A percentile compares a stretch with the other conserved stretches of the same genome.
Evolutionary conservation across 768 basidiomycete genomes (phyloP).

Genomic region (Mycena indigotica): DNA sequence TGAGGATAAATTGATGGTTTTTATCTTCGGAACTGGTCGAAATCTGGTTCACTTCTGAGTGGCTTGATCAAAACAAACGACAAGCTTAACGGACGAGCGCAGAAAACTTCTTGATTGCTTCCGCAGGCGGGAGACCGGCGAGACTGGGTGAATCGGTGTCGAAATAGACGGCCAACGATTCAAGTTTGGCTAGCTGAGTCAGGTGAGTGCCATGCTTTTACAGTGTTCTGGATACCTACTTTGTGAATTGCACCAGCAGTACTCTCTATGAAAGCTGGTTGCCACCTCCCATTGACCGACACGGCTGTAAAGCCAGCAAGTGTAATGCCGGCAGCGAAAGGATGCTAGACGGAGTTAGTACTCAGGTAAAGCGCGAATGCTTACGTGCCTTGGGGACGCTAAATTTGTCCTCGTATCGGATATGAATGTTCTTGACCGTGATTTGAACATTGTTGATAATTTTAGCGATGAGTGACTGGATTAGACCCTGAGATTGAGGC

Average conservation of each 20-base stretch:
- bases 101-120: conserved; percentile 73
- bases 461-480: conserved; percentile 82
- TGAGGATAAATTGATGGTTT: conserved; percentile 90
- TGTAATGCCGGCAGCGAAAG: conserved; percentile 90
- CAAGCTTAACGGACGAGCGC: conserved; percentile 55
- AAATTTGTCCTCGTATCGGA: conserved; percentile 93
- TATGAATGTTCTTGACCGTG: conserved; percentile 92
- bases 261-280: conserved; percentile 90
- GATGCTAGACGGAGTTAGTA: conserved; percentile 61
- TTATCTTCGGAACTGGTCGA: conserved; percentile 49
- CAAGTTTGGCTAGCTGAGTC: conserved; percentile 75
- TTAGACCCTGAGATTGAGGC: conserved; percentile 80
- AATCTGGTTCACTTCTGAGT: conserved; percentile 36
- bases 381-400: conserved; percentile 86
- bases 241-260: conserved; percentile 88
- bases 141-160: conserved; percentile 89
- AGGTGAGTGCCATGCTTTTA: conserved; percentile 6
- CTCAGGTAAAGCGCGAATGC: background rate
- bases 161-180: conserved; percentile 90
- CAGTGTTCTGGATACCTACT: conserved; percentile 39
- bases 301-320: conserved; percentile 84
- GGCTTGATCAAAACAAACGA: background rate
- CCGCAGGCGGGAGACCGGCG: conserved; percentile 62
- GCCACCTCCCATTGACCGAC: conserved; percentile 88
- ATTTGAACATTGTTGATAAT: conserved; percentile 96